Conservation (phyloP, 305 asterid species). For the Solanum hybrid region DNA sequence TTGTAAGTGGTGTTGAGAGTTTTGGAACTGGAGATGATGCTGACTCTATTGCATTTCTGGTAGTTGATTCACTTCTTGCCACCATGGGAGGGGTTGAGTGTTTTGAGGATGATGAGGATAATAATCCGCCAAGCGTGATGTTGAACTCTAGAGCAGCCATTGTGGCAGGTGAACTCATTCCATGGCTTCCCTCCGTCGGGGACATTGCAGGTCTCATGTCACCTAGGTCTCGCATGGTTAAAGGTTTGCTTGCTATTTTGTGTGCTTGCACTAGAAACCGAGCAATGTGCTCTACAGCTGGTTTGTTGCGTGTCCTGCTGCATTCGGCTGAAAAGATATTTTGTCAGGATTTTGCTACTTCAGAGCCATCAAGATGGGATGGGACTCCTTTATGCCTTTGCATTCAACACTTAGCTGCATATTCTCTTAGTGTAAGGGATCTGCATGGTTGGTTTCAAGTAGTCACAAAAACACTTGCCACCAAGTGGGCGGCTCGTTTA, state of each 20-base stretch:
- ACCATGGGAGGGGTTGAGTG: slow-evolving; percentile 99
- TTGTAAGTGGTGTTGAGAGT: slow-evolving; percentile 78
- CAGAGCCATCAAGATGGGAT: slow-evolving; percentile 61
- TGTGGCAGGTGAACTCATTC: slow-evolving; percentile 90
- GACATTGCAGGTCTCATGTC: slow-evolving; percentile 88
- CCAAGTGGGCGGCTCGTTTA: slow-evolving; percentile 76
- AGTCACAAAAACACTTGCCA: slow-evolving; percentile 48
- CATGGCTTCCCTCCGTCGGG: slow-evolving; percentile 83
- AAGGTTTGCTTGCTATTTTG: slow-evolving; percentile 95
- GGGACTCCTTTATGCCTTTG: slow-evolving; percentile 83
- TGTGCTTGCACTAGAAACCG: slow-evolving; percentile 97
- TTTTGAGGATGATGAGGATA: slow-evolving; percentile 87
- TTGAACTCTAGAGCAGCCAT: slow-evolving; percentile 97
- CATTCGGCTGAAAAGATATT: slow-evolving; percentile 74
- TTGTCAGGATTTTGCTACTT: slow-evolving; percentile 38
- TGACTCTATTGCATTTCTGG: slow-evolving; percentile 62
- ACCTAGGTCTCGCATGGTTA: slow-evolving; percentile 92
- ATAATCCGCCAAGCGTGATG: slow-evolving; percentile 98
- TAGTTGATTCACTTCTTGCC: slow-evolving; percentile 96
- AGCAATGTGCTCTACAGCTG: slow-evolving; percentile 93
- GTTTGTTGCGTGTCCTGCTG: slow-evolving; percentile 67
- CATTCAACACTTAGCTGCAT: slow-evolving; percentile 85
- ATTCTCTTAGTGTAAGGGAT: slow-evolving; percentile 76
- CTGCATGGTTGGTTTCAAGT: slow-evolving; percentile 77
- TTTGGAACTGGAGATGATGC: slow-evolving; percentile 75